These are phyloP conservation scores for Sporormia fimetaria DNA, from an alignment of 495 filamentous ascomycete genomes.

Conservation along the genomic window DNA sequence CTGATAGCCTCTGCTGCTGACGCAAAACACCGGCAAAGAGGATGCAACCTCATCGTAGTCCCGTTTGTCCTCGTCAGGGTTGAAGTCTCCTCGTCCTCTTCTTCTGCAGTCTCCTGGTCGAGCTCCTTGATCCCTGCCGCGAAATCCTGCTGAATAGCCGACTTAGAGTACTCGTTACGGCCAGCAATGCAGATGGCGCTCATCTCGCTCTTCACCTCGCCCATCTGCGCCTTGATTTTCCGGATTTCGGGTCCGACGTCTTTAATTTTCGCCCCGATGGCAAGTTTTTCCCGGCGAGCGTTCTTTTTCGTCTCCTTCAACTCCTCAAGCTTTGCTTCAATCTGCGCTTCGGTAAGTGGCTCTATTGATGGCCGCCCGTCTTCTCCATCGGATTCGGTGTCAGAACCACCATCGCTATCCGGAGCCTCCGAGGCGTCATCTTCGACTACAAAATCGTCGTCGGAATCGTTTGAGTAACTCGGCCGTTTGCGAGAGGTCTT, in stretches of 20 bases:
- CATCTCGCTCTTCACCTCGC: conserved; percentile 31
- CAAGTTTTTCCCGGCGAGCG: conserved; percentile 26
- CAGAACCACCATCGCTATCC: conserved; percentile 24
- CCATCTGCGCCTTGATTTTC: conserved; percentile 29
- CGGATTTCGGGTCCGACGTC: conserved; percentile 26
- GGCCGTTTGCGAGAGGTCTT: conserved; percentile 16
- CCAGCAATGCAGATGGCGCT: conserved; percentile 42
- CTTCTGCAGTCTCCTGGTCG: conserved; percentile 40
- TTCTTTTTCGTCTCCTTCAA: conserved; percentile 34
- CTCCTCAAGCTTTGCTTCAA: conserved; percentile 33
- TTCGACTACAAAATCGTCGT: conserved; percentile 6
- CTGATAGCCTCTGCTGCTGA: conserved; percentile 47
- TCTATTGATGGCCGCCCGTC: conserved; percentile 4
- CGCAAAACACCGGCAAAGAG: conserved; percentile 50
- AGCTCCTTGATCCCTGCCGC: conserved; percentile 42
- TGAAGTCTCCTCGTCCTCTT: conserved; percentile 37
- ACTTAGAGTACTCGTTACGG: conserved; percentile 43
- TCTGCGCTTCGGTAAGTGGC: conserved; percentile 32
- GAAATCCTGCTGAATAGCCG: conserved; percentile 45
- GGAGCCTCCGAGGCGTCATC: conserved; percentile 15
- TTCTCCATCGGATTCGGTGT: conserved; percentile 18
- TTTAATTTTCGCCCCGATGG: conserved; percentile 29
- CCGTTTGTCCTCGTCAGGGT: conserved; percentile 36
- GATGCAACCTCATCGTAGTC: conserved; percentile 47
- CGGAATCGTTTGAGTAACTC: conserved; percentile 8